Percentiles rank a stretch among this genome's conserved stretches.
Conservation (phyloP, 2,329 filamentous ascomycete genomes). For the Scleromitrula shiraiana region DNA sequence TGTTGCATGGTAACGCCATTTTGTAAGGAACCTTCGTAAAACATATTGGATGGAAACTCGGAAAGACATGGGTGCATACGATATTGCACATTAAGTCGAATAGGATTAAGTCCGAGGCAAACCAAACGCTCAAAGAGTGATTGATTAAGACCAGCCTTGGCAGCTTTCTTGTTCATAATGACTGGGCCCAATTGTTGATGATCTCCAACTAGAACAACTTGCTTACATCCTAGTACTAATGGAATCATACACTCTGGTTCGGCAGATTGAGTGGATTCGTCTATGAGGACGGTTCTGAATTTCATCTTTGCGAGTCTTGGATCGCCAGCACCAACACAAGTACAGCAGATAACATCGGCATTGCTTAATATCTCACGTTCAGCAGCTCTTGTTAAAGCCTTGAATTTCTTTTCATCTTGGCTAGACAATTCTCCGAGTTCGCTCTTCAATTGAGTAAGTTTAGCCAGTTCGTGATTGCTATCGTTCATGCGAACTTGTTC, state of each 20-base stretch:
- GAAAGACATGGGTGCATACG: slow-evolving; percentile 98
- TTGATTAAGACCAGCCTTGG: slow-evolving; percentile 94
- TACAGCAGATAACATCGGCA: slow-evolving; percentile 97
- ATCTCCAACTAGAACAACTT: slow-evolving; percentile 96
- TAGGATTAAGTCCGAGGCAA: slow-evolving; percentile 81
- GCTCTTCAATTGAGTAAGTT: slow-evolving; percentile 85
- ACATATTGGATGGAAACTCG: slow-evolving; percentile 98
- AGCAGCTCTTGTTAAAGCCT: slow-evolving; percentile 85
- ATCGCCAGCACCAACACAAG: slow-evolving; percentile 94
- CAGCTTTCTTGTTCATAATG: slow-evolving; percentile 99
- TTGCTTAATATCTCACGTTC: slow-evolving; percentile 93
- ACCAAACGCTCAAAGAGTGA: slow-evolving; percentile 97
- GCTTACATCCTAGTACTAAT: slow-evolving; percentile 92
- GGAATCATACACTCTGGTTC: slow-evolving; percentile 99
- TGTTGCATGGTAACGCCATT: slow-evolving; percentile 91
- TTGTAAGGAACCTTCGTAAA: slow-evolving; percentile 94
- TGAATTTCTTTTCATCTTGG: slow-evolving; percentile 97
- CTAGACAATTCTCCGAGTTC: slow-evolving; percentile 88
- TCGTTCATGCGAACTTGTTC: slow-evolving; percentile 98
- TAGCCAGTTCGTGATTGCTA: slow-evolving; percentile 86
- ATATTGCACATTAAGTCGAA: slow-evolving; percentile 93
- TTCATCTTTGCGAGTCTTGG: slow-evolving; percentile 94
- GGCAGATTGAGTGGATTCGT: slow-evolving; percentile 96
- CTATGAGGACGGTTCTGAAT: slow-evolving; percentile 95
- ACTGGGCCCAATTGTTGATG: slow-evolving; percentile 97